Conservation (phyloP, 768 basidiomycete genomes). For the Mycena galericulata region DNA sequence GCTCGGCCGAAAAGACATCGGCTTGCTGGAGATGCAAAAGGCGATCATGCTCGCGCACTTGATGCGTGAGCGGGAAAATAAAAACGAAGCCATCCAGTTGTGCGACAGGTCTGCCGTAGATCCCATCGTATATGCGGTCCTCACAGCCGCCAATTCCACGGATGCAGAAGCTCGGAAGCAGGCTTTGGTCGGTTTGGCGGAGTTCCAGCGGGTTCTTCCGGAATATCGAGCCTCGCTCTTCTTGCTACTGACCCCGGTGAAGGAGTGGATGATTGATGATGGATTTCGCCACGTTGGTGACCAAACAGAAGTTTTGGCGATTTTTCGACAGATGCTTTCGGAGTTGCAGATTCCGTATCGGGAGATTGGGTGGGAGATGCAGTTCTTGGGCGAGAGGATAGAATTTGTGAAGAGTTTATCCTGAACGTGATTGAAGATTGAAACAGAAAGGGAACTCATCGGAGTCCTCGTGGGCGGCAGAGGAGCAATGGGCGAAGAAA, state of each 20-base stretch:
- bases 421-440: neutral
- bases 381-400: constrained; percentile 54
- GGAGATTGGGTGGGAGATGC: constrained; percentile 59
- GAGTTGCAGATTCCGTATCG: constrained; percentile 58
- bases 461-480: too few relatives aligned
- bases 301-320: constrained; percentile 51
- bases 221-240: constrained; percentile 62
- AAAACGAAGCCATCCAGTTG: constrained; percentile 50
- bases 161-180: constrained; percentile 51
- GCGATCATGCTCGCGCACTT: constrained; percentile 72
- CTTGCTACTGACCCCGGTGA: constrained; percentile 65
- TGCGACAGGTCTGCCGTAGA: constrained; percentile 77
- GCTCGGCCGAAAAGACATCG: constrained; percentile 64
- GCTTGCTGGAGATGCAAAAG: constrained; percentile 68
- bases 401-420: constrained; percentile 19
- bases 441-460: too few relatives aligned
- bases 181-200: constrained; percentile 48
- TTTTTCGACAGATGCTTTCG: constrained; percentile 54
- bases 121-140: constrained; percentile 69
- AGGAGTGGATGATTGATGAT: constrained; percentile 73
- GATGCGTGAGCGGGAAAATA: constrained; percentile 52
- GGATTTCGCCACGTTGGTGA: constrained; percentile 70
- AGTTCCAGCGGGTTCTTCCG: constrained; percentile 56
- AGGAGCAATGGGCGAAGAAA: too few relatives aligned
- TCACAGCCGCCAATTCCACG: constrained; percentile 54